Base-by-base conservation (phyloP, 2,329 filamentous ascomycete genomes). In the Myriosclerotinia duriaeana region DNA sequence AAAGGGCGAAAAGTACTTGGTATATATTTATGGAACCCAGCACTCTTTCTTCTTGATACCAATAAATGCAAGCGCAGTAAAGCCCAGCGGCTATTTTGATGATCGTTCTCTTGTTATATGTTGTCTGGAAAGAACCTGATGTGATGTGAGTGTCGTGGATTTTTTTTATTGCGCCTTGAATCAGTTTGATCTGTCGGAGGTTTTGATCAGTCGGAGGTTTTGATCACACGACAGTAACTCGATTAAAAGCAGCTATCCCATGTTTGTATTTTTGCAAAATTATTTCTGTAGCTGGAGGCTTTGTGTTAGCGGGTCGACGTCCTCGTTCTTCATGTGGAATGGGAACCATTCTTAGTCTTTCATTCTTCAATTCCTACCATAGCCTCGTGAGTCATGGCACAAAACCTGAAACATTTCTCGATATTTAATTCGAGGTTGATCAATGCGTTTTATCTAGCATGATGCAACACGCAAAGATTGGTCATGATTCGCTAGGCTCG, bases 361-460 rank as follows among this genome's bases (percentile, higher is more conserved):
- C 20, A 58, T 44, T 30, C 15, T 11, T 7, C n/a, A 26, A 30
- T 20, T 20, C 11, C n/a, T 50, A 34, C 5, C 8, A 15, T 17
- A 34, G 20, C 6, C 26, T 34, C 40, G 9, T 22, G 3, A n/a
- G 20, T 14, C 26, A 20, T 9, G 8, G 15, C 34, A 53, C 8
- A 36, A 36, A 36, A 9, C 11, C 12, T n/a, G 15, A 38, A 14
- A 60, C 8, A 60, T 22, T 60, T 26, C 11, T n/a, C 20, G 11
- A 17, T 20, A 15, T 34, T 60, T 30, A 22, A 11, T 42, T 40
- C 8, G 12, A 17, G 20, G 11, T n/a, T 60, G 14, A 38, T 54
- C 42, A 50, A 65, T 65, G 62, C 62, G 14, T 48, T 48, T 44
- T 50, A 30, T 48, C n/a, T 15, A 40, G 63, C 40, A 58, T 65